Evolutionary conservation across 2,329 filamentous ascomycete species (phyloP), one percentile per base, ranked within the genome.

Genomic region (Mycogone perniciosa): DNA sequence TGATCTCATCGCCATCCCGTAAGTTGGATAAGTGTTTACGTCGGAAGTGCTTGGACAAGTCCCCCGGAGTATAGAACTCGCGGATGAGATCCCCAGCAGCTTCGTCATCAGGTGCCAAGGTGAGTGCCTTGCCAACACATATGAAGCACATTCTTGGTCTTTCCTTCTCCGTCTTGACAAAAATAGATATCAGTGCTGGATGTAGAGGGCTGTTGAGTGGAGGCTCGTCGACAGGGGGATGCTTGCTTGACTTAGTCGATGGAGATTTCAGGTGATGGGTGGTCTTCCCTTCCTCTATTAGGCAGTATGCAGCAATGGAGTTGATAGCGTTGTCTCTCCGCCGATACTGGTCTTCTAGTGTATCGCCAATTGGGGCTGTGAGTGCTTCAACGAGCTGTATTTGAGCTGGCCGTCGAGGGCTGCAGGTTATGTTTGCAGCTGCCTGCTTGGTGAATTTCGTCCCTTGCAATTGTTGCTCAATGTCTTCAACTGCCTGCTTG

Each of bases 401-500:
- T 44, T 60, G 38, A 39, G 49, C 55, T 26, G 44, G 58, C n/a
- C 46, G 34, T 34, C 50, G 31, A 50, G 45, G 45, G 30, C 13
- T 31, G 48, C n/a, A 51, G 35, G 43, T 13, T 13, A 27, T 13
- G 33, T 37, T 43, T 26, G 39, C n/a, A 4, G 35, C 8, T 45
- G 35, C 48, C 39, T 57, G 37, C 11, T 54, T 29, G 44, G 54
- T 30, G 44, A 62, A 61, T 9, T 20, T 38, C 29, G 48, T 26
- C 4, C 58, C 52, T 46, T 54, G 46, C 10, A 62, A 48, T 50
- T 62, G 50, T 30, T 38, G 31, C 37, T 62, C 31, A 13, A 62
- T 62, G 35, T 62, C 42, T 3, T 51, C 35, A 8, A 60, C 44
- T 7, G 56, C 58, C 49, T 61, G 42, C 27, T 59, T 29, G 8